Evolutionary conservation across 495 filamentous ascomycete genomes (phyloP).

Genomic region (Extremus antarcticus): DNA sequence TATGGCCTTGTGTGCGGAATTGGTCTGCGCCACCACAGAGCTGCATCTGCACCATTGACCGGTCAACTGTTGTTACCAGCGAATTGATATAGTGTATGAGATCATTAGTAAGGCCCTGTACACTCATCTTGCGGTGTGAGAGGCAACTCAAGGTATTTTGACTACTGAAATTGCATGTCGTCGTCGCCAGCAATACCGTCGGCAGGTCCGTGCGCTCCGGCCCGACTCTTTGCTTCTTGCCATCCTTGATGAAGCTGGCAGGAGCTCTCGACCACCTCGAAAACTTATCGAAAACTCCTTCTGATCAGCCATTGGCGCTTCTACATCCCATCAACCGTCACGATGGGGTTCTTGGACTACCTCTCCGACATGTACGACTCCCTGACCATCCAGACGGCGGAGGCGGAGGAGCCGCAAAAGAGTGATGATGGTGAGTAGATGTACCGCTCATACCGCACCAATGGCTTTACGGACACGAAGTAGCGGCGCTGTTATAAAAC

Average conservation of each 20-base stretch:
- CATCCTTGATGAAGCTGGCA: neutral
- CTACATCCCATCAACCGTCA: slow-evolving; percentile 29
- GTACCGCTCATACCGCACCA: slow-evolving; percentile 21
- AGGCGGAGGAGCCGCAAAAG: slow-evolving; percentile 48
- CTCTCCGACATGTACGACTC: slow-evolving; percentile 51
- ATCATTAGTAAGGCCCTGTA: too few relatives aligned
- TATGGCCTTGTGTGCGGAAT: too few relatives aligned
- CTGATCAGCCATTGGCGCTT: neutral
- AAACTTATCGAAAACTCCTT: neutral
- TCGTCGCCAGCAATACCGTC: too few relatives aligned
- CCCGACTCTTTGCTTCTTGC: neutral
- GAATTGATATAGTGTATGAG: too few relatives aligned
- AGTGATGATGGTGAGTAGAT: slow-evolving; percentile 9
- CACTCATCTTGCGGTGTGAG: too few relatives aligned
- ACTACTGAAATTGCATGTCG: too few relatives aligned
- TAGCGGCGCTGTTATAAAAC: too few relatives aligned
- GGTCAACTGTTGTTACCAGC: too few relatives aligned
- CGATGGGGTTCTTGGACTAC: slow-evolving; percentile 55
- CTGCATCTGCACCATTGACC: too few relatives aligned
- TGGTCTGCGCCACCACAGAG: too few relatives aligned
- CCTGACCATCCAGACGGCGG: slow-evolving; percentile 43
- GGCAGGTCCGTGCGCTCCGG: too few relatives aligned
- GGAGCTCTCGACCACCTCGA: neutral
- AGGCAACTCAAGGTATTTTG: too few relatives aligned
- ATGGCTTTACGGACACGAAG: neutral